Base-by-base conservation (phyloP, 495 filamentous ascomycete species). In the Podospora pseudopauciseta region DNA sequence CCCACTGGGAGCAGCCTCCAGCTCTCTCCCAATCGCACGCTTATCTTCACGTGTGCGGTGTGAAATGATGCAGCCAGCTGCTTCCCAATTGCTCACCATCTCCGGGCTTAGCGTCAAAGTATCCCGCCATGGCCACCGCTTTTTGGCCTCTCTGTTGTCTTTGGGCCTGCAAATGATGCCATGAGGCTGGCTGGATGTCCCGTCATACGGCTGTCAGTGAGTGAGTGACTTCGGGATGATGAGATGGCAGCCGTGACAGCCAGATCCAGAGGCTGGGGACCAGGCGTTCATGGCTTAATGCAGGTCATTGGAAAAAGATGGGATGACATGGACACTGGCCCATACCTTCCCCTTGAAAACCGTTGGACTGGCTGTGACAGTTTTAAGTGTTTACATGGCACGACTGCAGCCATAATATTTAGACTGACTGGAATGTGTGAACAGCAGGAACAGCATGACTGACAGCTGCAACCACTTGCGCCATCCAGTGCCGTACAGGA, bases 321-420 rank as follows among this genome's bases (percentile, higher is more conserved):
- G 26, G 60, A 62, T 62, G 60, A 34, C 23, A 23, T 27, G 18
- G 19, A 19, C 4, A 27, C 30, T 27, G 20, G 6, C 60, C 27
- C 60, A 26, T 13, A 27, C 6, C 18, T 19, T 49, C 11, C 60
- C 27, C 16, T 15, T 62, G 27, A 27, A 30, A 32, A 62, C 60
- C 19, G 60, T 27, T 27, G 19, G 56, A 23, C 16, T 27, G 19
- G 19, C 23, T 23, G 23, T 23, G 23, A 23, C 19, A 23, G 56
- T 5, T 27, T 23, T 6, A 62, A 62, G 60, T 62, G 60, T 62
- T 62, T 62, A 32, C 60, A 62, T 62, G 20, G 16, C 60, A 34
- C 60, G 60, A 62, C 60, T 62, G 60, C 60, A 62, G 30, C 60
- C 30, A 62, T 27, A n/a, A 28, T 62, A 18, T 28, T n/a, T 62